A percentile compares a stretch with the other conserved stretches of the same genome.
Conservation (phyloP, 192 early-diverging fungal genomes). For the Linnemannia hyalina region DNA sequence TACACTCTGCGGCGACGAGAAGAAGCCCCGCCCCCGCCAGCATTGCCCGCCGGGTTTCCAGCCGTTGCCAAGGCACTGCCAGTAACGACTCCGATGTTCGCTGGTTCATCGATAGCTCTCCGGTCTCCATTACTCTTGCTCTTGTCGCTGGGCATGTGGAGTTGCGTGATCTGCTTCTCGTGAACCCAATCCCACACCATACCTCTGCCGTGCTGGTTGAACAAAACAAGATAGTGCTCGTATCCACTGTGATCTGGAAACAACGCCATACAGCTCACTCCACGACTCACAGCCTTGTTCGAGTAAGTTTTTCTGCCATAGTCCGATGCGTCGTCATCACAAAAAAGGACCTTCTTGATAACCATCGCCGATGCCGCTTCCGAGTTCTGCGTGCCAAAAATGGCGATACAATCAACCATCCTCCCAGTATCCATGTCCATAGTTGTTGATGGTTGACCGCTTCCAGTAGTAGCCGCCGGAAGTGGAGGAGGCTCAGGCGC, state of each 20-base stretch:
- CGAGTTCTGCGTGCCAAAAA: slow-evolving; percentile 39
- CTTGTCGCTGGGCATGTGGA: slow-evolving; percentile 15
- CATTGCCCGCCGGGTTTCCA: neutral
- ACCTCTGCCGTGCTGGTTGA: slow-evolving; percentile 36
- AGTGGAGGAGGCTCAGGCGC: neutral
- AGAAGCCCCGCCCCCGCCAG: neutral
- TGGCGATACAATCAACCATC: slow-evolving; percentile 30
- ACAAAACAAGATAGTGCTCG: slow-evolving; percentile 32
- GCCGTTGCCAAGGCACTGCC: neutral
- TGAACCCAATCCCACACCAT: slow-evolving; percentile 53
- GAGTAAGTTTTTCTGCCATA: neutral
- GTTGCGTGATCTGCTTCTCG: slow-evolving; percentile 29
- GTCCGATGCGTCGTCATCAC: neutral
- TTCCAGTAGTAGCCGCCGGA: neutral
- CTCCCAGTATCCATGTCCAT: neutral
- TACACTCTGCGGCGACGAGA: neutral
- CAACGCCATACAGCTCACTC: slow-evolving; percentile 41
- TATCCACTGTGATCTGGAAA: slow-evolving; percentile 34
- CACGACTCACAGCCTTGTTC: slow-evolving; percentile 28
- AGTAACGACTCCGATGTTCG: neutral
- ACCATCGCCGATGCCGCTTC: slow-evolving; percentile 27
- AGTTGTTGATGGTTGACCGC: neutral
- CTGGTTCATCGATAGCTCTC: neutral
- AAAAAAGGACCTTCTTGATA: slow-evolving; percentile 33
- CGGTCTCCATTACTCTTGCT: neutral